Conservation (phyloP, 23 red algal genomes). For the Chondrus crispus region DNA sequence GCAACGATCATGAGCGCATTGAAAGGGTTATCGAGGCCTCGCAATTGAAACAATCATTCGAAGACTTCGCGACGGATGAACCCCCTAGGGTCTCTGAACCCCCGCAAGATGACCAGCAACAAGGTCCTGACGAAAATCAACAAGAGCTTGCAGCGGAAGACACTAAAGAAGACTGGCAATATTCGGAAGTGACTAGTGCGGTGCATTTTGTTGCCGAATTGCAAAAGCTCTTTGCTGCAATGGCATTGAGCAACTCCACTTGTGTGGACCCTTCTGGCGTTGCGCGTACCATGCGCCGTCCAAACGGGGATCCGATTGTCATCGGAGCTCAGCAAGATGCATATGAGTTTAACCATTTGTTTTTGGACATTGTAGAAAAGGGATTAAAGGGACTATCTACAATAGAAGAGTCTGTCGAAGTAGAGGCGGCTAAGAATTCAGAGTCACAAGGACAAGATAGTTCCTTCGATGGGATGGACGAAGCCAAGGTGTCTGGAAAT, state of each 20-base stretch:
- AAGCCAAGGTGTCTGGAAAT: neutral
- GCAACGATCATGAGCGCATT: no score
- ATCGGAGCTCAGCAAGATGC: conserved; percentile 93
- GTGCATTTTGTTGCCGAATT: conserved; percentile 86
- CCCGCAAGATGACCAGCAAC: no score
- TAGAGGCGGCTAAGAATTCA: neutral
- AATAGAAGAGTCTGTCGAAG: neutral
- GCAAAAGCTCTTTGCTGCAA: conserved; percentile 87
- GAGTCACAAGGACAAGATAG: neutral
- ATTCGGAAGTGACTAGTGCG: no score
- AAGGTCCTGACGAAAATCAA: no score
- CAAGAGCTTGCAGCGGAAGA: no score
- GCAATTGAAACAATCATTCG: no score
- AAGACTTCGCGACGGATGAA: no score
- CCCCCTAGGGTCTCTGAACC: no score
- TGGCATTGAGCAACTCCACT: conserved; percentile 74
- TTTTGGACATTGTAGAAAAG: conserved; percentile 85
- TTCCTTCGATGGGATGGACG: neutral
- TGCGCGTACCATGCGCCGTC: conserved; percentile 60
- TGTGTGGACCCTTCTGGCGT: conserved; percentile 75
- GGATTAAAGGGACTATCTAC: neutral
- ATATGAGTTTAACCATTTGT: conserved; percentile 91
- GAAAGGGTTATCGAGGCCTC: no score
- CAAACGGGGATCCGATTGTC: conserved; percentile 56
- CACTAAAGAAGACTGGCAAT: no score